Percentiles rank a stretch among this genome's conserved stretches.
Conservation (phyloP, 2,329 filamentous ascomycete genomes). For the Botrytis hyacinthi region DNA sequence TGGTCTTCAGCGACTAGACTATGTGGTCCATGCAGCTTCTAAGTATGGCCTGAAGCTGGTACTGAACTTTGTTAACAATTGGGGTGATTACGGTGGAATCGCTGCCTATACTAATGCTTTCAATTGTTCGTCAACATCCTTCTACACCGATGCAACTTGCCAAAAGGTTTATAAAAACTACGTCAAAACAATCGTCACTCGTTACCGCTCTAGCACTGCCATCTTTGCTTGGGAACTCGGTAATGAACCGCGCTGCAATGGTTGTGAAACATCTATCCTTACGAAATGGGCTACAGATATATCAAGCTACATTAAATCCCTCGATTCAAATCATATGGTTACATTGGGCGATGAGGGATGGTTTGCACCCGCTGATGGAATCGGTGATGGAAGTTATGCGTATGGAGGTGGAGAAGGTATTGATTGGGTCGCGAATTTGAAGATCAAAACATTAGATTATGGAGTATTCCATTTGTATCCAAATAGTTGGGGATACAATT, state of each 20-base stretch:
- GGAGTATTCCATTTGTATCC: conserved; percentile 54
- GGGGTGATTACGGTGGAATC: conserved; percentile 65
- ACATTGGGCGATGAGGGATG: conserved; percentile 64
- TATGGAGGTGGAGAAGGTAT: conserved; percentile 47
- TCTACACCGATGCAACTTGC: conserved; percentile 54
- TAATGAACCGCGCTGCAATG: conserved; percentile 64
- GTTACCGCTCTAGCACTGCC: conserved; percentile 57
- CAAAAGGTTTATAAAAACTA: conserved; percentile 59
- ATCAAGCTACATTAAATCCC: conserved; percentile 60
- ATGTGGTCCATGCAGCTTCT: conserved; percentile 59
- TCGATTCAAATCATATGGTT: conserved; percentile 61
- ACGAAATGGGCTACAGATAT: conserved; percentile 57
- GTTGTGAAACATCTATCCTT: conserved; percentile 57
- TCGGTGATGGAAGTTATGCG: conserved; percentile 45
- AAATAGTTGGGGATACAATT: conserved; percentile 42
- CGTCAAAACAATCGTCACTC: conserved; percentile 55
- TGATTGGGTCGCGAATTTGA: conserved; percentile 49
- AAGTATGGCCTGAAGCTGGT: conserved; percentile 59
- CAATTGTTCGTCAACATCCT: conserved; percentile 50
- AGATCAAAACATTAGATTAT: conserved; percentile 50
- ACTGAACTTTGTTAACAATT: conserved; percentile 66
- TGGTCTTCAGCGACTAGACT: conserved; percentile 63
- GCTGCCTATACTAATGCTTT: conserved; percentile 55
- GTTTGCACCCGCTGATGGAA: conserved; percentile 42
- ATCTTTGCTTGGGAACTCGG: conserved; percentile 67